phyloP scores from a whole-genome alignment of 129 eudicot genomes.

The Ambrosia artemisiifolia region DNA sequence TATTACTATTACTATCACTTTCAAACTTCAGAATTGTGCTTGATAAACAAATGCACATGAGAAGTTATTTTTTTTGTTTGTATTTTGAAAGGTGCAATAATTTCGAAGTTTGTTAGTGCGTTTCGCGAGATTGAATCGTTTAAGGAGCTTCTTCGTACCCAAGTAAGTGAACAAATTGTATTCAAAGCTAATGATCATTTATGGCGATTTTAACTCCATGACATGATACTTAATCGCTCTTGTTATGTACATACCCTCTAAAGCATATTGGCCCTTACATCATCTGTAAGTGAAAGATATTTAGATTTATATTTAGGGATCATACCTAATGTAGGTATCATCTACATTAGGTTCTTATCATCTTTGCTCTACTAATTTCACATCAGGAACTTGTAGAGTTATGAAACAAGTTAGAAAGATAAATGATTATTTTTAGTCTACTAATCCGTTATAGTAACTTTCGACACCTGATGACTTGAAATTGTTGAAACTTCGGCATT shows the following conservation, averaged over 20 bases:
- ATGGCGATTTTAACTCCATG: not conserved
- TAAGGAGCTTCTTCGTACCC: constrained; percentile 97
- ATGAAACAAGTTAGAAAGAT: too few relatives aligned
- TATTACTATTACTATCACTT: not conserved
- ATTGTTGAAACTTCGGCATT: not conserved
- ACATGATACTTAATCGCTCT: not conserved
- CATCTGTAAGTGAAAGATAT: not conserved
- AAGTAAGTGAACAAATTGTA: constrained; percentile 51
- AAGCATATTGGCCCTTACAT: not conserved
- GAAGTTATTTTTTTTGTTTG: constrained; percentile 1
- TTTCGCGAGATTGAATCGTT: constrained; percentile 93
- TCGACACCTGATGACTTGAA: too few relatives aligned
- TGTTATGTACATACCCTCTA: not conserved
- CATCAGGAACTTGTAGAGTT: too few relatives aligned
- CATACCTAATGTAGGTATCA: too few relatives aligned
- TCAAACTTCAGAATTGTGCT: not conserved
- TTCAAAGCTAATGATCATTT: constrained; percentile 6
- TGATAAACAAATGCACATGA: constrained; percentile 16
- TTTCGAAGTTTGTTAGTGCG: constrained; percentile 72
- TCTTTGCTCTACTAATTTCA: too few relatives aligned
- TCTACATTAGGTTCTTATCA: too few relatives aligned
- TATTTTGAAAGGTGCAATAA: constrained; percentile 64
- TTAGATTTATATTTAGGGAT: too few relatives aligned
- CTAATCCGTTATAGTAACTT: too few relatives aligned
- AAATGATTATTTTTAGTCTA: too few relatives aligned